Base-by-base conservation (phyloP, 2,329 filamentous ascomycete species). In the Ophioceras dolichostomum region DNA sequence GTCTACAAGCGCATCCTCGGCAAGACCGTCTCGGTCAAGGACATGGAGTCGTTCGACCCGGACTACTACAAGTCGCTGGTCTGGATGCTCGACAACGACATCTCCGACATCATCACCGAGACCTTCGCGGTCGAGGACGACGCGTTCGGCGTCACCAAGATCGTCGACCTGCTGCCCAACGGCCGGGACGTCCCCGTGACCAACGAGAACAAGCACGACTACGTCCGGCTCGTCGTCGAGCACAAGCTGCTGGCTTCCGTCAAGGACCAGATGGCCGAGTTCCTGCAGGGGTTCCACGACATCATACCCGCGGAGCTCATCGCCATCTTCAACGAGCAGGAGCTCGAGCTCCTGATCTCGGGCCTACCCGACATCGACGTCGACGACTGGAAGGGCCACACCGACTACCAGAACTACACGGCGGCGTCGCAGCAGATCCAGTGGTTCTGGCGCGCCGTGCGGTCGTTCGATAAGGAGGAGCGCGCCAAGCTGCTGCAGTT, bases 51-150 rank as follows among this genome's bases (percentile, higher is more conserved):
- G 17, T 83, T 98, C 43, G 91, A 98, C 57, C 79, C 94, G 4
- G 89, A 98, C 52, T 98, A 98, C 65, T 95, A 96, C 75, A 98
- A 96, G 60, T 96, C 89, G 12, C 72, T 98, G 17, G 77, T 91
- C 42, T 98, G 93, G 93, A 96, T 98, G 79, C 70, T 96, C 40
- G 85, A 94, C 55, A 96, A 98, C 51, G 89, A 98, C 54, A 98
- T 98, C 49, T 94, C 88, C 4, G 91, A 96, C 52, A 87, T 96
- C 52, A 91, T 96, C 50, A 91, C 85, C 3, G 89, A 98, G 62
- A 94, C 85, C 2, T 96, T 98, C 57, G 91, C 88, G 10, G 78
- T 94, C 20, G 88, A 95, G 55, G 83, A 91, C 42, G 88, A 96
- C 49, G 85, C 83, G 52, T 98, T 98, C 58, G 91, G 91, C 43